Evolutionary conservation across 805 yeast species (phyloP).

Genomic region (Metschnikowia dekortorum): DNA sequence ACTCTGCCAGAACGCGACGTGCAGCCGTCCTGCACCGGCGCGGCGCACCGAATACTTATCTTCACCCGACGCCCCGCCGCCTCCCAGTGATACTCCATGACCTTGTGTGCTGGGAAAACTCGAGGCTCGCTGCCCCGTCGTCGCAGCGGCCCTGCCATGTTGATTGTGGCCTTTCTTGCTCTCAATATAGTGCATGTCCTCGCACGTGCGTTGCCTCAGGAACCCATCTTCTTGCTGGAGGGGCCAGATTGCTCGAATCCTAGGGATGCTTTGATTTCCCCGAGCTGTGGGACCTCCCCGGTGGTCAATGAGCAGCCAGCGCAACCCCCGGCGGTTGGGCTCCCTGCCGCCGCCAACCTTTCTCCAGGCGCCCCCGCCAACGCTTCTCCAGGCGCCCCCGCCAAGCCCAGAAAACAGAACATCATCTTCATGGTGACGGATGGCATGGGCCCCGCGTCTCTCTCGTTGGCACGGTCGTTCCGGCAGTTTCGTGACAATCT

Average conservation of each 20-base stretch:
- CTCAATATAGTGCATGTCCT: neutral
- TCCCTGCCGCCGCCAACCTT: too few relatives aligned
- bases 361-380: too few relatives aligned
- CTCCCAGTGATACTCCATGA: neutral
- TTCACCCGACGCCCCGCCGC: neutral
- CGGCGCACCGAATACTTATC: neutral
- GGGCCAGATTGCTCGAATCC: too few relatives aligned
- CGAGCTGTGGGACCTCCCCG: too few relatives aligned
- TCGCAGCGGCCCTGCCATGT: too few relatives aligned
- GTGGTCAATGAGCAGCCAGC: too few relatives aligned
- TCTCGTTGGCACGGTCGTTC: slow-evolving; percentile 74
- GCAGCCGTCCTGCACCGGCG: neutral
- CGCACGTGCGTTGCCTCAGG: too few relatives aligned
- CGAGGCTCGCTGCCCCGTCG: too few relatives aligned
- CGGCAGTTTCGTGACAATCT: slow-evolving; percentile 57
- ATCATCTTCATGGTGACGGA: slow-evolving; percentile 86
- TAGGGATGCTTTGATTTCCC: too few relatives aligned
- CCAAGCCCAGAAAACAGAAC: slow-evolving; percentile 48
- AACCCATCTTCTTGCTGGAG: too few relatives aligned
- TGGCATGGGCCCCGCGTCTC: slow-evolving; percentile 92
- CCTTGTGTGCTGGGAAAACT: neutral
- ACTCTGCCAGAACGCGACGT: neutral
- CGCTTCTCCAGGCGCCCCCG: neutral
- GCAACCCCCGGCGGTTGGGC: too few relatives aligned
- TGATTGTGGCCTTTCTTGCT: neutral